Evolutionary conservation across 352 stramenopile species (phyloP).

Genomic region (Peronospora destructor): DNA sequence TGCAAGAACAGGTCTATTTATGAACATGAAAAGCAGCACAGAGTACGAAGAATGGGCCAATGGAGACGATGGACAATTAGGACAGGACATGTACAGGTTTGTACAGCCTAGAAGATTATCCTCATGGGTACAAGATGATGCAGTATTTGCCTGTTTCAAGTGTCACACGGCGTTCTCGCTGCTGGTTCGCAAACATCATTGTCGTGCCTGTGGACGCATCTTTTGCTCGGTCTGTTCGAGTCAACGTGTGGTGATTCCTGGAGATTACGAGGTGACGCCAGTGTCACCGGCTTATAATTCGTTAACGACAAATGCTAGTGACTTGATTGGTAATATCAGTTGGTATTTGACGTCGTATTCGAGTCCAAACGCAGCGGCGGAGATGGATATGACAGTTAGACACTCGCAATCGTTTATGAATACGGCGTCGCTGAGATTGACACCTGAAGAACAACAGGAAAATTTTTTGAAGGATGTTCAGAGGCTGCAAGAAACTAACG

Average conservation of each 20-base stretch:
- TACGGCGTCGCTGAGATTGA: constrained; percentile 25
- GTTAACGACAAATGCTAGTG: constrained; percentile 62
- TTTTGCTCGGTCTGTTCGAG: constrained; percentile 77
- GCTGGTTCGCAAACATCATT: constrained; percentile 79
- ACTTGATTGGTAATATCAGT: constrained; percentile 75
- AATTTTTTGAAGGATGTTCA: constrained; percentile 71
- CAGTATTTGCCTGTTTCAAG: constrained; percentile 82
- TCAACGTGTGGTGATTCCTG: constrained; percentile 75
- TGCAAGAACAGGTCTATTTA: background rate
- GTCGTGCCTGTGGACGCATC: constrained; percentile 70
- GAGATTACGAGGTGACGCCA: constrained; percentile 70
- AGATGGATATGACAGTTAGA: constrained; percentile 9
- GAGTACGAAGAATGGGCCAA: constrained; percentile 66
- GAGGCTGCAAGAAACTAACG: constrained; percentile 48
- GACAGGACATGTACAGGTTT: constrained; percentile 76
- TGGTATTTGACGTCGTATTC: constrained; percentile 75
- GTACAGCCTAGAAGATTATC: constrained; percentile 71
- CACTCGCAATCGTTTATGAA: constrained; percentile 25
- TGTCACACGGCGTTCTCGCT: constrained; percentile 77
- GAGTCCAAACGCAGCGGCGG: constrained; percentile 16
- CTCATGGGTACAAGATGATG: constrained; percentile 82
- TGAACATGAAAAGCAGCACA: constrained; percentile 24
- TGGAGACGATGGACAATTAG: constrained; percentile 37
- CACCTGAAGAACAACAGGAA: constrained; percentile 44
- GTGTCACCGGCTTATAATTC: constrained; percentile 52